A percentile compares a stretch with the other conserved stretches of the same genome.
Evolutionary conservation across 225 moss, liverwort and hornwort species (phyloP).

Genomic region (Asterella californica): DNA sequence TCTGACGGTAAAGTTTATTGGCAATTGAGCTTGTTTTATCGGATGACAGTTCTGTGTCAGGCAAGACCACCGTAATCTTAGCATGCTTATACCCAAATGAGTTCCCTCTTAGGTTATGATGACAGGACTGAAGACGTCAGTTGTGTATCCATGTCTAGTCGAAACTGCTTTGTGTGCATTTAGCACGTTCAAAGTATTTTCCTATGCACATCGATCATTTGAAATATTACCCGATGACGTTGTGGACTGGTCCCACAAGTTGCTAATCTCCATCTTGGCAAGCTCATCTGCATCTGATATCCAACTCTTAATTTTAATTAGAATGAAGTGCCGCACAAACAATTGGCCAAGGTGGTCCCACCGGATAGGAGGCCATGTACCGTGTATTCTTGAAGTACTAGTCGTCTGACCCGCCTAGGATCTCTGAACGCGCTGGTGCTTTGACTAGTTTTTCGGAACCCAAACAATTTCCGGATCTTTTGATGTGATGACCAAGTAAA

Average conservation of each 20-base stretch:
- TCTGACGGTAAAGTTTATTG: not conserved
- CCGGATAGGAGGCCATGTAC: too few species aligned
- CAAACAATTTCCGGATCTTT: too few species aligned
- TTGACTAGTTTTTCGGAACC: too few species aligned
- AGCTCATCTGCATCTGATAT: not conserved
- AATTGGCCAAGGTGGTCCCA: not conserved
- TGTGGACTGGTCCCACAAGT: not conserved
- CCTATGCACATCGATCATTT: not conserved
- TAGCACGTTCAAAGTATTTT: not conserved
- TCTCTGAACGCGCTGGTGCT: too few species aligned
- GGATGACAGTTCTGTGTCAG: not conserved
- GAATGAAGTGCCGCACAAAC: not conserved
- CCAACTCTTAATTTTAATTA: not conserved
- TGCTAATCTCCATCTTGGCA: not conserved
- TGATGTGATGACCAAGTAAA: too few species aligned
- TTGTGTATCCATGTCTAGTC: not conserved
- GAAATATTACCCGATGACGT: not conserved
- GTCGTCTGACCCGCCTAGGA: too few species aligned
- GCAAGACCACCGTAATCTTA: not conserved
- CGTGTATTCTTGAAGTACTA: too few species aligned
- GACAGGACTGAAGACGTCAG: not conserved
- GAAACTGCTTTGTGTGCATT: not conserved
- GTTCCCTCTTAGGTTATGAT: not conserved
- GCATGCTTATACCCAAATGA: not conserved
- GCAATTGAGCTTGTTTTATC: not conserved